Evolutionary conservation across 108 stramenopile species (phyloP).

Genomic region (Conticribra guillardii): DNA sequence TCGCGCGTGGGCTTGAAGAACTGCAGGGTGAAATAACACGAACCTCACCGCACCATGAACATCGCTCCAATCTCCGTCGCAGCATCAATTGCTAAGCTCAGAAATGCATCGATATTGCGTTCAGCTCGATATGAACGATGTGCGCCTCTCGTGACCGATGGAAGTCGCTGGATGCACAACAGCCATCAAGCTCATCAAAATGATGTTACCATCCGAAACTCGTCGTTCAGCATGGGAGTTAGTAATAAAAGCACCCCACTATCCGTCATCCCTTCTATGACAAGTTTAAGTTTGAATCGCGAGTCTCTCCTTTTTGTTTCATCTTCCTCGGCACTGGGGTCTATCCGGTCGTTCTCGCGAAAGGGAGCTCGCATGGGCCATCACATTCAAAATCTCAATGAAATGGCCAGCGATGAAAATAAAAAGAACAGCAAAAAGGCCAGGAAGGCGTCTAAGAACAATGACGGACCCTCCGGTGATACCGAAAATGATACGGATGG

Average conservation of each 20-base stretch:
- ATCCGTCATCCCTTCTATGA: not conserved
- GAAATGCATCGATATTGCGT: not conserved
- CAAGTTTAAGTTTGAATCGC: not conserved
- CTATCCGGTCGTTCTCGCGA: conserved; percentile 33
- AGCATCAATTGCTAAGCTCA: not conserved
- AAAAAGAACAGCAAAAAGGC: conserved; percentile 63
- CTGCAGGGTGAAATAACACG: too few species aligned
- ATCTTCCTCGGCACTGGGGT: not conserved
- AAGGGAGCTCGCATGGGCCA: conserved; percentile 73
- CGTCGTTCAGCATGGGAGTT: too few species aligned
- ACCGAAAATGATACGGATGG: conserved; percentile 7
- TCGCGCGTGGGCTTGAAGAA: too few species aligned
- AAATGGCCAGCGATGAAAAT: conserved; percentile 78
- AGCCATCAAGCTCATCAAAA: not conserved
- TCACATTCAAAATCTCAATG: conserved; percentile 65
- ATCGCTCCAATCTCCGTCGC: not conserved
- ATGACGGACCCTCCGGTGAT: conserved; percentile 2
- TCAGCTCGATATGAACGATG: not conserved
- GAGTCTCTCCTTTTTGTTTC: not conserved
- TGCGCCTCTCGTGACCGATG: not conserved
- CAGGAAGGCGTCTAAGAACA: conserved; percentile 26
- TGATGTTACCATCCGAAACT: too few species aligned
- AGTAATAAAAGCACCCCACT: not conserved
- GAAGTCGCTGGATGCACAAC: not conserved
- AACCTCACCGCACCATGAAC: not conserved